A percentile compares a stretch with the other conserved stretches of the same genome.
These are phyloP conservation scores for Fusarium keratoplasticum DNA, from an alignment of 2,329 filamentous ascomycete genomes.

Conservation along the genomic window DNA sequence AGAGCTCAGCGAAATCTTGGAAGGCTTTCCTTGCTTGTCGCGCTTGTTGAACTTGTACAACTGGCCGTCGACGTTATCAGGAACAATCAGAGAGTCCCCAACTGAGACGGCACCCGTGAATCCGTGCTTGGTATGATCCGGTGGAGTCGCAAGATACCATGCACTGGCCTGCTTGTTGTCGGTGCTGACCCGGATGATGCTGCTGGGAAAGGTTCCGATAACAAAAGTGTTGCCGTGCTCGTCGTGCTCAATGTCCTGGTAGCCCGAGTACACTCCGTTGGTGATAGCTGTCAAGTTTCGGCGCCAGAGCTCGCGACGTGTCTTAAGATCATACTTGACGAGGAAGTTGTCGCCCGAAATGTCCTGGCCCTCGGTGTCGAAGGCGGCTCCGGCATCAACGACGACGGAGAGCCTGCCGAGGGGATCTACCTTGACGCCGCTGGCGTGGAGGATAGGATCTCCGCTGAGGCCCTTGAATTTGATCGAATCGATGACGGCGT, in stretches of 20 bases:
- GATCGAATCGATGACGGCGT: conserved; percentile 40
- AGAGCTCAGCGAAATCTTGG: not conserved
- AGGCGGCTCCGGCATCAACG: conserved; percentile 50
- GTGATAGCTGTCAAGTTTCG: conserved; percentile 48
- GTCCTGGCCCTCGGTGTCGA: conserved; percentile 49
- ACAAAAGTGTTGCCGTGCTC: conserved; percentile 50
- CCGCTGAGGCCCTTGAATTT: conserved; percentile 47
- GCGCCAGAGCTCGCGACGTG: conserved; percentile 44
- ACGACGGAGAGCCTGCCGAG: conserved; percentile 50
- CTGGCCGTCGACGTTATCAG: conserved; percentile 45
- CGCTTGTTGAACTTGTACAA: conserved; percentile 51
- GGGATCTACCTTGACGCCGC: conserved; percentile 51
- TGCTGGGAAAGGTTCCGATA: conserved; percentile 52
- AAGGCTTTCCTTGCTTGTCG: not conserved
- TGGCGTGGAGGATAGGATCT: conserved; percentile 31
- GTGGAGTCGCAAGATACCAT: conserved; percentile 48
- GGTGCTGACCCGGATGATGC: conserved; percentile 48
- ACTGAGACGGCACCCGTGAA: not conserved
- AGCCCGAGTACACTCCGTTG: conserved; percentile 49
- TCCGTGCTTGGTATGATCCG: conserved; percentile 40
- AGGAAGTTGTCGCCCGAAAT: conserved; percentile 52
- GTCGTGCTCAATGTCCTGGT: conserved; percentile 55
- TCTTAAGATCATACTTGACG: conserved; percentile 49
- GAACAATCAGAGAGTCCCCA: conserved; percentile 45
- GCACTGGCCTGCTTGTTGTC: conserved; percentile 42